Base-by-base conservation (phyloP, 306 rosid genomes). In the Acacia crassicarpa region DNA sequence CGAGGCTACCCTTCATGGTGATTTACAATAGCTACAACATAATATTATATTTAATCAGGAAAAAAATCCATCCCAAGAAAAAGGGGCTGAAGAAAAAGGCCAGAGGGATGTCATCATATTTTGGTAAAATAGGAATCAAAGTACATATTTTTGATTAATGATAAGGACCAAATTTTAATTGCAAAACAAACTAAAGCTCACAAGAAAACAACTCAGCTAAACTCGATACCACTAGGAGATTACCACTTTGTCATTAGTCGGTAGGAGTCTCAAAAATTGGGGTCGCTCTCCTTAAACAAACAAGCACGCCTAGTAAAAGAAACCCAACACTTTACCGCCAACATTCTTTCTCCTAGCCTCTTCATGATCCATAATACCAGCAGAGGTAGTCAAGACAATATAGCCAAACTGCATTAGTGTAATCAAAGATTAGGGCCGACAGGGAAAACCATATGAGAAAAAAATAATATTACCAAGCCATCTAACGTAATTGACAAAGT, bases 321-420 rank as follows among this genome's bases (percentile, higher is more conserved):
- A 87, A 6, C 90, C 90, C 17, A 87, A 77, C 22, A 87, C 90
- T 72, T 87, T 84, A 22, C 90, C 87, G 66, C 90, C 90, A 65
- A 84, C 90, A 70, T 87, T 87, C 77, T 87, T 87, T 27, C 88
- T 84, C 87, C 90, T 87, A 3, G 90, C 90, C 84, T 87, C 90
- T 71, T 87, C 90, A 32, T 87, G 90, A 75, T 87, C 90, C 90
- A 87, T 87, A 38, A 87, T 87, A 44, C 90, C 88, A 22, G 90
- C 90, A 5, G 90, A 87, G 22, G 90, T 87, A 4, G 90, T 87
- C 84, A 87, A 84, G 13, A 87, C 90, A 38, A 87, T 87, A 80
- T 78, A 87, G 17, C 90, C 90, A 82, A 87, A 87, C 90, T 87
- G 90, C 82, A 84, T 20, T 13, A 32, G 12, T 3, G 19, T 1